phyloP scores from a whole-genome alignment of 176 grass and related monocot species.

The Stipa capillata region DNA sequence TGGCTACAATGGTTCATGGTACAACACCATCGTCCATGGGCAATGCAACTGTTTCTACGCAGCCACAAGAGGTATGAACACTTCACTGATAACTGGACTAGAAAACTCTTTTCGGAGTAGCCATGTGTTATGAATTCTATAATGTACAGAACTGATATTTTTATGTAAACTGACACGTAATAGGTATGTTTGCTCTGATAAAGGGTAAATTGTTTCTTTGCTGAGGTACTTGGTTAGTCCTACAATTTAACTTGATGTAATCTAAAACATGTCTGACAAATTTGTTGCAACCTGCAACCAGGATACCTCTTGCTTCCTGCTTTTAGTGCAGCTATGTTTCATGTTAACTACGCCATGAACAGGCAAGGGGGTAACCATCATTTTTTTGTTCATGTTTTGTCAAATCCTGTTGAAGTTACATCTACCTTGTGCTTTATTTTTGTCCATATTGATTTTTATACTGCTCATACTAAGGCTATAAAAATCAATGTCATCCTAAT shows the following conservation, averaged over 20 bases:
- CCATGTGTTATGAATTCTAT: not conserved
- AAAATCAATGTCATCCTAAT: not conserved
- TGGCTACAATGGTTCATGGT: conserved; percentile 43
- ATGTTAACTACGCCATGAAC: not conserved
- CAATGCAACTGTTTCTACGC: conserved; percentile 33
- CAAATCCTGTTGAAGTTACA: not conserved
- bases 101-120: not conserved
- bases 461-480: not conserved
- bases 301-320: not conserved
- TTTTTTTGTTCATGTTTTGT: not conserved
- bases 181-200: not conserved
- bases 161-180: not conserved
- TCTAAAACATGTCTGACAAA: not conserved
- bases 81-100: not conserved
- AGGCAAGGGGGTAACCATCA: not conserved
- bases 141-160: not conserved
- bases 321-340: not conserved
- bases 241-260: not conserved
- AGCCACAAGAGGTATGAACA: conserved; percentile 42
- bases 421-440: not conserved
- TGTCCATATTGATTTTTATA: not conserved
- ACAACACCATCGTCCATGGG: conserved; percentile 23
- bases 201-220: not conserved
- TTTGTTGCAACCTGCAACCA: not conserved
- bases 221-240: not conserved